Evolutionary conservation across 139 green algal genomes (phyloP).

Genomic region (Ostreobium quekettii): DNA sequence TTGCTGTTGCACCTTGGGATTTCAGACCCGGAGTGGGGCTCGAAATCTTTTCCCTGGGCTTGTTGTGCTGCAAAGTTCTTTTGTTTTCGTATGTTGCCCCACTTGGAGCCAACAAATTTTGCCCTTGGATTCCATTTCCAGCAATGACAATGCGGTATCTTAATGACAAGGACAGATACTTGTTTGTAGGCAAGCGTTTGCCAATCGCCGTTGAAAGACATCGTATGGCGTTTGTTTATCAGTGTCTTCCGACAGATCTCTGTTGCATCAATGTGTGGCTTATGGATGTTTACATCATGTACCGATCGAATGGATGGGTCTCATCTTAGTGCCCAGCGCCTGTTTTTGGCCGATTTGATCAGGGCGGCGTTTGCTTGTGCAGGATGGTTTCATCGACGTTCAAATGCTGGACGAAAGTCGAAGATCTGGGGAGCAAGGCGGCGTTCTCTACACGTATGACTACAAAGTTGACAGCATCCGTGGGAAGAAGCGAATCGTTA

Average conservation of each 20-base stretch:
- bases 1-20: too few species aligned
- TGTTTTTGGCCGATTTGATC: not conserved
- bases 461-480: slow-evolving; percentile 52
- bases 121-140: too few species aligned
- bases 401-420: slow-evolving; percentile 23
- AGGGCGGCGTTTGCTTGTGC: not conserved
- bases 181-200: too few species aligned
- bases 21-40: slow-evolving; percentile 2
- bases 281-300: not conserved
- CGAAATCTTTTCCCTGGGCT: not conserved
- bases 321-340: too few species aligned
- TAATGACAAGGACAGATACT: too few species aligned
- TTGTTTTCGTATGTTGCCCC: not conserved
- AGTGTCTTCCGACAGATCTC: not conserved
- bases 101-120: not conserved
- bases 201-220: not conserved
- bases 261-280: not conserved
- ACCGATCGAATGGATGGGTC: not conserved
- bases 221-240: not conserved
- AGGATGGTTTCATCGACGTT: slow-evolving; percentile 49
- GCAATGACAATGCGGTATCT: too few species aligned
- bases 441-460: slow-evolving; percentile 30
- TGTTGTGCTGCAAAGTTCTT: not conserved
- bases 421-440: slow-evolving; percentile 10
- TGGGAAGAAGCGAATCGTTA: slow-evolving; percentile 42